Percentiles rank a stretch among this genome's conserved stretches.
phyloP scores from a whole-genome alignment of 257 asterid genomes.

The Anisodus acutangulus region DNA sequence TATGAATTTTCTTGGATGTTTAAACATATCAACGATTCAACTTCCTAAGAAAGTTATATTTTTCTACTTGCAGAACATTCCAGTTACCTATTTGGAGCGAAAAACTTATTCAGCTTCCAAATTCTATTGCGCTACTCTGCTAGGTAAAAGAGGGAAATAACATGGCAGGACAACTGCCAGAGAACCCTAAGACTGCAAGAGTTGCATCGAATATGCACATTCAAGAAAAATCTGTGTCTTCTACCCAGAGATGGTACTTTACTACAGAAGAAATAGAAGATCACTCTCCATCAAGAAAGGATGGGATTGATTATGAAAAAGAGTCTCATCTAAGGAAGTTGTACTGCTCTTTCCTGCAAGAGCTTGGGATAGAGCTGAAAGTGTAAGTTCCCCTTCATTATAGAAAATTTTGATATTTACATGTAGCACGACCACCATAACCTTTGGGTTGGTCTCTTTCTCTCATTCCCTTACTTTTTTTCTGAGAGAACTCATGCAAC shows the following conservation, averaged over 20 bases:
- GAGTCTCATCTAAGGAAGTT: slow-evolving; percentile 54
- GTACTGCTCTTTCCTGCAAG: slow-evolving; percentile 56
- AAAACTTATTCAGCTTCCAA: background rate
- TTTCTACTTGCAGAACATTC: slow-evolving; percentile 7
- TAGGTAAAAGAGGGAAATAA: slow-evolving; percentile 41
- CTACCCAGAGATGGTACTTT: slow-evolving; percentile 54
- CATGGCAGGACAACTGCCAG: slow-evolving; percentile 50
- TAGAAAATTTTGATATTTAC: slow-evolving; percentile 1
- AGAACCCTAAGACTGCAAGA: slow-evolving; percentile 37
- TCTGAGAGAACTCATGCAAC: background rate
- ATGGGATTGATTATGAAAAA: slow-evolving; percentile 49
- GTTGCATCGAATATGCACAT: slow-evolving; percentile 27
- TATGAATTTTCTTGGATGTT: slow-evolving; percentile 6
- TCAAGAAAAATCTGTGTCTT: slow-evolving; percentile 36
- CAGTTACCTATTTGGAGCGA: background rate
- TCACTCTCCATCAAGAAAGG: slow-evolving; percentile 65
- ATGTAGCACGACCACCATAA: background rate
- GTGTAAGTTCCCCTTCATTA: slow-evolving; percentile 48
- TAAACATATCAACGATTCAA: background rate
- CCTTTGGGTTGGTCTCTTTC: background rate
- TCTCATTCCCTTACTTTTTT: slow-evolving; percentile 21
- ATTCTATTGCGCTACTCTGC: slow-evolving; percentile 23
- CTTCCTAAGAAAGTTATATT: slow-evolving; percentile 1
- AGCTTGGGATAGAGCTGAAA: slow-evolving; percentile 66
- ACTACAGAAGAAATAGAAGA: slow-evolving; percentile 57